A percentile compares a stretch with the other conserved stretches of the same genome.
phyloP scores from a whole-genome alignment of 1,284 basidiomycete genomes.

The Malassezia equina region DNA sequence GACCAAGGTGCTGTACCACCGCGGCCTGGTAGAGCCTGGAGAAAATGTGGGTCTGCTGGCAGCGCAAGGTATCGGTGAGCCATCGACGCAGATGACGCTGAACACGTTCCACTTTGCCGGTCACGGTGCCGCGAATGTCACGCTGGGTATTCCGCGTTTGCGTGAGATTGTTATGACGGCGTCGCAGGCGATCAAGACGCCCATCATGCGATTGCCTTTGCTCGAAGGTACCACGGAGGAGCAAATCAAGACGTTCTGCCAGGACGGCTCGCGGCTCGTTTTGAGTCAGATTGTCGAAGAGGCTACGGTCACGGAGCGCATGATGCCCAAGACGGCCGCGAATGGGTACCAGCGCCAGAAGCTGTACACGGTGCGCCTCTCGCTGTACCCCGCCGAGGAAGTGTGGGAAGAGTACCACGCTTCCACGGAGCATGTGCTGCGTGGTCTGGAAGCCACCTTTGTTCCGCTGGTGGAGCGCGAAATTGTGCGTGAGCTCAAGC shows the following conservation, averaged over 20 bases:
- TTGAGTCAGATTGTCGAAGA: slow-evolving; percentile 81
- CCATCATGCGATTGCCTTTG: slow-evolving; percentile 82
- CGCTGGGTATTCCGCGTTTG: slow-evolving; percentile 93
- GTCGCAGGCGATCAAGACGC: slow-evolving; percentile 88
- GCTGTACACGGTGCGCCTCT: slow-evolving; percentile 69
- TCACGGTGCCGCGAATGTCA: slow-evolving; percentile 98
- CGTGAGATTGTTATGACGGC: slow-evolving; percentile 99
- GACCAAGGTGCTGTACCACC: slow-evolving; percentile 45
- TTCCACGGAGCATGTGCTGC: slow-evolving; percentile 63
- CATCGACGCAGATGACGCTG: slow-evolving; percentile 98
- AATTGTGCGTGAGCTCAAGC: slow-evolving; percentile 75
- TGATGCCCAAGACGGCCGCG: slow-evolving; percentile 59
- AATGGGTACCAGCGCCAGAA: slow-evolving; percentile 58
- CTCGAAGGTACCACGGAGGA: slow-evolving; percentile 33
- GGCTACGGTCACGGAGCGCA: slow-evolving; percentile 69
- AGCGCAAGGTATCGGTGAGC: slow-evolving; percentile 98
- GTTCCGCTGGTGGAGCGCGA: slow-evolving; percentile 76
- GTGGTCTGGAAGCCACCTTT: slow-evolving; percentile 66
- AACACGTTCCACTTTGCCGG: slow-evolving; percentile 98
- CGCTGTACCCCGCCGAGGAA: slow-evolving; percentile 77
- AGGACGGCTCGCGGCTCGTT: slow-evolving; percentile 72
- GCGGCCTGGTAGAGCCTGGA: slow-evolving; percentile 75
- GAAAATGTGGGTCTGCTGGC: slow-evolving; percentile 94
- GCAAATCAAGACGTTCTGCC: slow-evolving; percentile 68
- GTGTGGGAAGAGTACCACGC: slow-evolving; percentile 78